Conservation (phyloP, 352 stramenopile species). For the Pythium biforme region DNA sequence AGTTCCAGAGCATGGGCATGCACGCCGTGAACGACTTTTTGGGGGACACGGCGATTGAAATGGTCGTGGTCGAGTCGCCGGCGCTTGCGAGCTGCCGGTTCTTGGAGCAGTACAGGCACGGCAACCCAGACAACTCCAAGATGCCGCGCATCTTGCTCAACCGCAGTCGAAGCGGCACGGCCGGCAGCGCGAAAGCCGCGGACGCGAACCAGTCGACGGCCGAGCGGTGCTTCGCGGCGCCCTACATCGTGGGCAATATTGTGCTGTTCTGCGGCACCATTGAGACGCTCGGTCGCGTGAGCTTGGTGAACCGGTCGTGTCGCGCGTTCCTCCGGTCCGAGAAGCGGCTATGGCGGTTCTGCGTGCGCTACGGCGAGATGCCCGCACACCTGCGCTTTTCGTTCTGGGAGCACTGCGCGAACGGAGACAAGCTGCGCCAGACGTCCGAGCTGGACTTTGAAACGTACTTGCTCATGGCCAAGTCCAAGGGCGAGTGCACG, state of each 20-base stretch:
- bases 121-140: slow-evolving; percentile 22
- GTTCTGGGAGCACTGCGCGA: slow-evolving; percentile 72
- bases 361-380: slow-evolving; percentile 74
- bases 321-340: slow-evolving; percentile 67
- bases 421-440: slow-evolving; percentile 41
- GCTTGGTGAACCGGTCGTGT: slow-evolving; percentile 53
- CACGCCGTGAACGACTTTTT: slow-evolving; percentile 73
- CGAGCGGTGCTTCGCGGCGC: slow-evolving; percentile 52
- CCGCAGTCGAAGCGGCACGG: slow-evolving; percentile 15
- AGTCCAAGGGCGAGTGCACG: slow-evolving; percentile 82
- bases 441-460: slow-evolving; percentile 75
- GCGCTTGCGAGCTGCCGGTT: slow-evolving; percentile 46
- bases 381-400: slow-evolving; percentile 50
- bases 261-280: slow-evolving; percentile 68
- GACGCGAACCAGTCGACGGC: slow-evolving; percentile 11
- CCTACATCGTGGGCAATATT: slow-evolving; percentile 74
- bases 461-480: slow-evolving; percentile 81
- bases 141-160: slow-evolving; percentile 42
- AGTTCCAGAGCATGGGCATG: slow-evolving; percentile 72
- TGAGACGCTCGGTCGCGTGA: slow-evolving; percentile 41
- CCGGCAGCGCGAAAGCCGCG: slow-evolving; percentile 20
- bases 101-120: slow-evolving; percentile 54
- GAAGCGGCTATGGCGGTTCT: slow-evolving; percentile 73
- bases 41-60: slow-evolving; percentile 55
- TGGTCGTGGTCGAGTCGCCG: slow-evolving; percentile 51